Base-by-base conservation (phyloP, 2,329 filamentous ascomycete genomes). In the Talaromyces albobiverticillius region DNA sequence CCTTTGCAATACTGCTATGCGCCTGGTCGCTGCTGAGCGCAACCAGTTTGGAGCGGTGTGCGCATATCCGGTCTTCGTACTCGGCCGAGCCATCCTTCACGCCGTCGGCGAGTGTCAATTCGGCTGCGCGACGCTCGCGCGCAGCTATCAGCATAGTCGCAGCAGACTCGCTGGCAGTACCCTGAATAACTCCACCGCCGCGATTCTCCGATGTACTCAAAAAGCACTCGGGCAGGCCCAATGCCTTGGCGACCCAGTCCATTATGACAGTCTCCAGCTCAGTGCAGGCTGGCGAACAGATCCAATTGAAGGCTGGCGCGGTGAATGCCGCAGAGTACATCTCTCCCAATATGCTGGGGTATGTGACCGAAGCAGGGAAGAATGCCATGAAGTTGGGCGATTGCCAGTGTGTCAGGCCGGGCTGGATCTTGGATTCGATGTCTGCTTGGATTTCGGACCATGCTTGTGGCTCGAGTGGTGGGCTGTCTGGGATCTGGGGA, bases 341-440 rank as follows among this genome's bases (percentile, higher is more conserved):
- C 74, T 97, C 93, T 18, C 90, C 93, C 10, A 97, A 81, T 70
- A 96, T 93, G 25, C 86, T 75, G 0, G 93, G 91, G 67, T 87
- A 96, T 32, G 87, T 89, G 51, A 86, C 85, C 22, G 84, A 85
- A 47, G 90, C 90, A 1, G 93, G 89, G 74, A 94, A 97, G 79
- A 95, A 97, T 42, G 93, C 93, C 83, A 96, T 90, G 79, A 96
- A 97, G 67, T 93, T 91, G 14, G 90, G 93, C 2, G 86, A 90
- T 69, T 95, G 87, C 91, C 93, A 97, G 74, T 96, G 93, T 0
- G 93, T 96, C 52, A 97, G 79, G 5, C 93, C 93, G 0, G 93
- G 93, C 68, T 96, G 84, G 67, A 97, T 96, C 68, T 94, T 89
- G 42, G 81, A 76, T 63, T 92, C 87, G 49, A 97, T 85, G 68